These are phyloP conservation scores for Cordia subcordata DNA, from an alignment of 257 asterid genomes.

Conservation along the genomic window DNA sequence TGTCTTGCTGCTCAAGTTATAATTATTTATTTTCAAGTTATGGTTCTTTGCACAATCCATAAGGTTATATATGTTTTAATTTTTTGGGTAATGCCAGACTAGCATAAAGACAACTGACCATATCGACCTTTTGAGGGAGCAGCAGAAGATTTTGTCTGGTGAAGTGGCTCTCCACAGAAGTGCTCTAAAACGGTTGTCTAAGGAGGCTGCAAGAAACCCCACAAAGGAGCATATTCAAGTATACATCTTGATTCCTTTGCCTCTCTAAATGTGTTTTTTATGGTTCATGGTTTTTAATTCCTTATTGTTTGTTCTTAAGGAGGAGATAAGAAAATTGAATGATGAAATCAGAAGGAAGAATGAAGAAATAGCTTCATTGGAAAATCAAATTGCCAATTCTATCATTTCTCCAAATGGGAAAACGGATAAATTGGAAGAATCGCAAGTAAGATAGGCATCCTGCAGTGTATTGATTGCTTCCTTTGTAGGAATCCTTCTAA, in stretches of 20 bases:
- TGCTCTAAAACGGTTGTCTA: constrained; percentile 77
- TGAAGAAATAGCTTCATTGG: constrained; percentile 68
- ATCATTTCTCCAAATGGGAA: constrained; percentile 40
- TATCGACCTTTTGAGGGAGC: constrained; percentile 87
- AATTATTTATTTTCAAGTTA: too few species aligned
- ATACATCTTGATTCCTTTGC: constrained; percentile 20
- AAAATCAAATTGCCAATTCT: constrained; percentile 66
- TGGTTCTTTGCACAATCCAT: not conserved
- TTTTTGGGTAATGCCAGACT: constrained; percentile 40
- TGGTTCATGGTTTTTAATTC: constrained; percentile 14
- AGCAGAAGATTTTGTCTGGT: constrained; percentile 83
- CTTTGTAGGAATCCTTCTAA: not conserved
- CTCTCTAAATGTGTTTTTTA: not conserved
- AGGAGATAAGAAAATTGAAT: constrained; percentile 63
- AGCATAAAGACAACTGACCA: constrained; percentile 71
- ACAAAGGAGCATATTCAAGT: constrained; percentile 65
- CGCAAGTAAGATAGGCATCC: constrained; percentile 45
- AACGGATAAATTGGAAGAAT: constrained; percentile 53
- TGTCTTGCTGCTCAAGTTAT: too few species aligned
- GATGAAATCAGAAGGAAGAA: constrained; percentile 72
- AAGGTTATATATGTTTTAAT: constrained; percentile 6
- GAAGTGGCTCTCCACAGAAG: constrained; percentile 86
- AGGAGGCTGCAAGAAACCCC: constrained; percentile 59
- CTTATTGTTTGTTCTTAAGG: constrained; percentile 33
- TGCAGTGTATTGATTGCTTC: constrained; percentile 9